Conservation (phyloP, 192 early-diverging fungal genomes). For the Coemansia sp. region DNA sequence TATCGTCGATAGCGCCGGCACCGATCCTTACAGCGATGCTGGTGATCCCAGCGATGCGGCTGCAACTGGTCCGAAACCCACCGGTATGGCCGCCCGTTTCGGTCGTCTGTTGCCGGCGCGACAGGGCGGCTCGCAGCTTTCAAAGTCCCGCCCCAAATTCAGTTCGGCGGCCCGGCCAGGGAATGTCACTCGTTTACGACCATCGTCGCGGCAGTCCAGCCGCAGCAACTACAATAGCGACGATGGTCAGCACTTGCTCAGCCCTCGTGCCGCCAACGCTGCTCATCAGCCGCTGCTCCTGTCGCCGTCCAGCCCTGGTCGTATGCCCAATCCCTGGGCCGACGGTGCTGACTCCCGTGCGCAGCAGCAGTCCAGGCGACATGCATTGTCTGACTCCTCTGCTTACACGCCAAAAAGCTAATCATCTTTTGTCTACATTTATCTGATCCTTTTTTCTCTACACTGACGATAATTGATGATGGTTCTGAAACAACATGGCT, state of each 20-base stretch:
- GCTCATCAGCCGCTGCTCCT: conserved; percentile 15
- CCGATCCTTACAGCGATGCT: conserved; percentile 21
- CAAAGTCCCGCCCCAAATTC: conserved; percentile 8
- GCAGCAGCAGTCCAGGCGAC: conserved; percentile 29
- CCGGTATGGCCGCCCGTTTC: conserved; percentile 44
- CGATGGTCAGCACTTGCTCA: conserved; percentile 21
- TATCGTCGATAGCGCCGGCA: background rate
- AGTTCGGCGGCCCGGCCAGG: conserved; percentile 19
- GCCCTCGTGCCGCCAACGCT: background rate
- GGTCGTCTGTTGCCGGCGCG: conserved; percentile 34
- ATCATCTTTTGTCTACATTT: background rate
- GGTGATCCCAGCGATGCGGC: conserved; percentile 15
- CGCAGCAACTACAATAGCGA: conserved; percentile 35
- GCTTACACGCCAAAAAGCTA: background rate
- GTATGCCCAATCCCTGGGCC: conserved; percentile 37
- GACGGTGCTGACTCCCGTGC: conserved; percentile 13
- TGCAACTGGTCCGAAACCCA: conserved; percentile 12
- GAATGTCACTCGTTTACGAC: conserved; percentile 39
- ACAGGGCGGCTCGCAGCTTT: conserved; percentile 9
- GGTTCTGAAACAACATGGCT: too few species aligned
- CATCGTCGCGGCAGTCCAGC: conserved; percentile 50
- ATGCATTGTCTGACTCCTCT: conserved; percentile 43
- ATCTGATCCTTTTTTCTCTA: background rate
- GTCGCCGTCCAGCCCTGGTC: conserved; percentile 48
- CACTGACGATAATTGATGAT: too few species aligned